Conservation (phyloP, 768 basidiomycete species). For the Holtermannia corniformis region DNA sequence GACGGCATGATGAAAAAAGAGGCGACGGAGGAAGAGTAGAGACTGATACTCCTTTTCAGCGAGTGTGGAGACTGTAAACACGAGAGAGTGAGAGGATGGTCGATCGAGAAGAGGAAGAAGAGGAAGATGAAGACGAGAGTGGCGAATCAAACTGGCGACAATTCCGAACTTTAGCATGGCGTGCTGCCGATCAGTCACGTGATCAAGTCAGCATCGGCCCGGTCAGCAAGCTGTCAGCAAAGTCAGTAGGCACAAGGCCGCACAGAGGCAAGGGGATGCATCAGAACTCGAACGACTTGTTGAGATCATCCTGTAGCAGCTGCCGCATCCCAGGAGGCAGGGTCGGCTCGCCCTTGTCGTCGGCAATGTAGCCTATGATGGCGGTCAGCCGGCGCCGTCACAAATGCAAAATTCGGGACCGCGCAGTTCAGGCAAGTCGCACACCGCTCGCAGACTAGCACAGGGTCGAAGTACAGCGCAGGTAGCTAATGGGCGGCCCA, state of each 20-base stretch:
- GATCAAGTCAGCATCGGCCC: not conserved
- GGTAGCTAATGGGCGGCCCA: not conserved
- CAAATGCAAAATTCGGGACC: too few species aligned
- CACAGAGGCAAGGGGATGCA: too few species aligned
- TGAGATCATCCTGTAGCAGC: constrained; percentile 72
- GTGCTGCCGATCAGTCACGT: not conserved
- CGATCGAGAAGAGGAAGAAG: not conserved
- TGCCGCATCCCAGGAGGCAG: constrained; percentile 86
- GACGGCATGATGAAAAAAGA: constrained; percentile 21
- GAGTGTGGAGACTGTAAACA: not conserved
- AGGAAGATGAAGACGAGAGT: not conserved
- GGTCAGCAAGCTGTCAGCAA: not conserved
- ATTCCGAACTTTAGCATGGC: not conserved
- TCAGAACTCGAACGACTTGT: constrained; percentile 73
- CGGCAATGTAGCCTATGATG: constrained; percentile 48
- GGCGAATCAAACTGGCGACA: not conserved
- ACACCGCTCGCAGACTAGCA: too few species aligned
- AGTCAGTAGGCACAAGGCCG: not conserved
- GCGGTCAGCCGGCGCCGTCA: too few species aligned
- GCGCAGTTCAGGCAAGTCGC: too few species aligned
- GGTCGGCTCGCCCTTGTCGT: constrained; percentile 52
- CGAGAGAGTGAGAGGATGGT: not conserved
- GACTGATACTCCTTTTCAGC: not conserved
- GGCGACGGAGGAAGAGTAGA: not conserved
- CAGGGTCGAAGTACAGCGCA: too few species aligned